phyloP scores from a whole-genome alignment of 2,329 filamentous ascomycete species.

The Bimuria novae-zelandiae region DNA sequence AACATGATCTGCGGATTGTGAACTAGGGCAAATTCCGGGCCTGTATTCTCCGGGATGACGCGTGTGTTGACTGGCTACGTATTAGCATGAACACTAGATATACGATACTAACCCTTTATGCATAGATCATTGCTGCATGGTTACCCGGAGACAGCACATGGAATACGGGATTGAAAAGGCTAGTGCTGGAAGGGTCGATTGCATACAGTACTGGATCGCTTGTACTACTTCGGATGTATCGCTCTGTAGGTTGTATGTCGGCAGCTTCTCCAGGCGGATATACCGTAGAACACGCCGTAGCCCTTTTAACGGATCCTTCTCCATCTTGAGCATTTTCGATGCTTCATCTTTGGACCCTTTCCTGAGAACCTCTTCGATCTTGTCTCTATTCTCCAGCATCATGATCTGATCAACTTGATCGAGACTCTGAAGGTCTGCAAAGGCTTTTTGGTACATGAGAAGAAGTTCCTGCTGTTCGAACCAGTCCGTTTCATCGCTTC shows the following conservation, averaged over 20 bases:
- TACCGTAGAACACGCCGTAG: conserved; percentile 20
- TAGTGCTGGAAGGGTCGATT: background rate
- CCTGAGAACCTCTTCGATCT: conserved; percentile 21
- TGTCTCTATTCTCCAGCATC: conserved; percentile 13
- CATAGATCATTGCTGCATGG: background rate
- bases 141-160: background rate
- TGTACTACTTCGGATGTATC: conserved; percentile 37
- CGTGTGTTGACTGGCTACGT: conserved; percentile 27
- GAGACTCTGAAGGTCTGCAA: background rate
- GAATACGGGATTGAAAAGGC: background rate
- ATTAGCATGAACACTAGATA: background rate
- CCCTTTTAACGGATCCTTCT: conserved; percentile 22
- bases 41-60: conserved; percentile 26
- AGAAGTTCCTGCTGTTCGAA: conserved; percentile 1
- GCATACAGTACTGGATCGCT: conserved; percentile 38
- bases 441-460: conserved; percentile 13
- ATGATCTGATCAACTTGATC: conserved; percentile 15
- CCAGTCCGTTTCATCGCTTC: conserved; percentile 17
- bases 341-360: conserved; percentile 19
- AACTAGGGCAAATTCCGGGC: conserved; percentile 19
- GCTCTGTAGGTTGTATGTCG: conserved; percentile 25
- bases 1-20: conserved; percentile 33
- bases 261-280: conserved; percentile 27
- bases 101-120: no score
- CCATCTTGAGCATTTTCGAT: conserved; percentile 15